Percentiles rank a stretch among this genome's conserved stretches.
These are phyloP conservation scores for Mortierella sp. DNA, from an alignment of 371 early-diverging fungal species.

Conservation along the genomic window DNA sequence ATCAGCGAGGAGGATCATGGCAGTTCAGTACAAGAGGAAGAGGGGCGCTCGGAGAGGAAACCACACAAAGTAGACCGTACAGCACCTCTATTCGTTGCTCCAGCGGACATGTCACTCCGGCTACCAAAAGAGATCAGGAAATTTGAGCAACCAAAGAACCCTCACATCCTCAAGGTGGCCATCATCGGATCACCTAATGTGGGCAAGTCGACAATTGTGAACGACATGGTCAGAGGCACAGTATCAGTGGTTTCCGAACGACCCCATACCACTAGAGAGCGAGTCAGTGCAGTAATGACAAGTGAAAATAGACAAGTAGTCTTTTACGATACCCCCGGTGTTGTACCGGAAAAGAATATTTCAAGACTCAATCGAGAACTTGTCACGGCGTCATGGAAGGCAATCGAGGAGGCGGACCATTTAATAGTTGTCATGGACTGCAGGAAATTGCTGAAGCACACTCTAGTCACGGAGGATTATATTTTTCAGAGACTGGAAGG, in stretches of 20 bases:
- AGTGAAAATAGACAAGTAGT: slow-evolving; percentile 57
- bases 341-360: slow-evolving; percentile 63
- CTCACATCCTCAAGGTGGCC: slow-evolving; percentile 71
- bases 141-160: slow-evolving; percentile 70
- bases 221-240: slow-evolving; percentile 67
- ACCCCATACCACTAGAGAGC: slow-evolving; percentile 82
- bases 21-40: too few species aligned
- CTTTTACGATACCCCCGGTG: slow-evolving; percentile 56
- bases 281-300: slow-evolving; percentile 63
- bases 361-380: slow-evolving; percentile 68
- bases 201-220: slow-evolving; percentile 84
- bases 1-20: too few species aligned
- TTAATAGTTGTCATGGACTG: slow-evolving; percentile 74
- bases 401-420: slow-evolving; percentile 76
- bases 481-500: slow-evolving; percentile 64
- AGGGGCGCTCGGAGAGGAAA: too few species aligned
- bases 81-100: slow-evolving; percentile 39
- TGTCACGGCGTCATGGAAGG: slow-evolving; percentile 78
- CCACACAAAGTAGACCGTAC: slow-evolving; percentile 6
- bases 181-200: slow-evolving; percentile 84
- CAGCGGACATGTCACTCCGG: slow-evolving; percentile 40
- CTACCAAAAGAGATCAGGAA: slow-evolving; percentile 53
- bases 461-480: slow-evolving; percentile 61
- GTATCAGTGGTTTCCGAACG: slow-evolving; percentile 77
- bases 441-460: slow-evolving; percentile 57